Percentiles rank a stretch among this genome's conserved stretches.
Conservation (phyloP, 768 basidiomycete genomes). For the Psilocybe cyanescens region DNA sequence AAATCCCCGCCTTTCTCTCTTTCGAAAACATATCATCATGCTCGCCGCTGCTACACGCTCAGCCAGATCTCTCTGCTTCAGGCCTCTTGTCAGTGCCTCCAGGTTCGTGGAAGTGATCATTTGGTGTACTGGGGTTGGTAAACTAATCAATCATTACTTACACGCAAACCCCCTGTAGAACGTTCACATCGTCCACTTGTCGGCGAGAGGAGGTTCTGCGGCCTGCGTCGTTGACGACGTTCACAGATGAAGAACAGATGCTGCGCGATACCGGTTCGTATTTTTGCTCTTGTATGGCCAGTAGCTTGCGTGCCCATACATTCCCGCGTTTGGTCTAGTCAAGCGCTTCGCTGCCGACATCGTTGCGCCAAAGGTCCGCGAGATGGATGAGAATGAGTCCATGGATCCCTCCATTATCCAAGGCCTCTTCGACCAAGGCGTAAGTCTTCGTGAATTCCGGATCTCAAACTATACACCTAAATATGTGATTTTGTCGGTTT, state of each 20-base stretch:
- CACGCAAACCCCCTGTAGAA: constrained; percentile 23
- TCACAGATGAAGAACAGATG: constrained; percentile 95
- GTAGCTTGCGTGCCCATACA: constrained; percentile 5
- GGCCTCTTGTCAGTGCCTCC: constrained; percentile 11
- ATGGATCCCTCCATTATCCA: constrained; percentile 92
- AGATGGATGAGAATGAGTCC: constrained; percentile 97
- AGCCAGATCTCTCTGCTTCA: constrained; percentile 18
- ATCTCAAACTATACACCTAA: neutral
- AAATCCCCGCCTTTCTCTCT: constrained; percentile 5
- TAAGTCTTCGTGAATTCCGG: constrained; percentile 39
- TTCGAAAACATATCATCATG: constrained; percentile 19
- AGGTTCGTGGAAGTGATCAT: constrained; percentile 8
- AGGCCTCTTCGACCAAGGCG: constrained; percentile 94
- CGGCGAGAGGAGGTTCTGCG: constrained; percentile 27
- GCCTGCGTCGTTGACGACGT: constrained; percentile 72
- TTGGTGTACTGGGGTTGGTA: neutral
- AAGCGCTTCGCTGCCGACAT: constrained; percentile 88
- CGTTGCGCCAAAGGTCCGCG: constrained; percentile 86
- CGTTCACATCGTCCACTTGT: constrained; percentile 41
- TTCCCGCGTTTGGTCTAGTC: constrained; percentile 48
- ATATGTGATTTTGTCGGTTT: neutral
- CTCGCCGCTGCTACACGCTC: constrained; percentile 29
- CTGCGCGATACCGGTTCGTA: constrained; percentile 83
- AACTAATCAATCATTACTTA: neutral
- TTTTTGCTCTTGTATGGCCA: neutral